Evolutionary conservation across 768 basidiomycete genomes (phyloP).

Genomic region (Dioszegia aurantiaca): DNA sequence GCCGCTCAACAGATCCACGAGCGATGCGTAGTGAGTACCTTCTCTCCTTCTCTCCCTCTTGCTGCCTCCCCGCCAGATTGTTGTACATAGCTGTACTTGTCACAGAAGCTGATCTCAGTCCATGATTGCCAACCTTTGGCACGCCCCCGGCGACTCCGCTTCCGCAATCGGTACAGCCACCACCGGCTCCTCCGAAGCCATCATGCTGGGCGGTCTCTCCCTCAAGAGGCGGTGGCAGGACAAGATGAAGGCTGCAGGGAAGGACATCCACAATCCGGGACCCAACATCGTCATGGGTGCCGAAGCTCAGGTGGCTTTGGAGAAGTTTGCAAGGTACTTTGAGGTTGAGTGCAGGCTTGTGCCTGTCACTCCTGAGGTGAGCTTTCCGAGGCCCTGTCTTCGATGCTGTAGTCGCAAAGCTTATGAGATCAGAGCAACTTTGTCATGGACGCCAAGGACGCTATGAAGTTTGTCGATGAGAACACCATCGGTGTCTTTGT

Average conservation of each 20-base stretch:
- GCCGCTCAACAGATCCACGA: constrained; percentile 47
- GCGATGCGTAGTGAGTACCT: constrained; percentile 43
- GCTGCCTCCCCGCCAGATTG: no score
- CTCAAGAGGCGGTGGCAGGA: constrained; percentile 70
- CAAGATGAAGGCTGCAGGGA: constrained; percentile 64
- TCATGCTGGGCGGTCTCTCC: constrained; percentile 69
- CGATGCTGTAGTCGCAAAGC: not conserved
- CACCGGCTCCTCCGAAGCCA: constrained; percentile 69
- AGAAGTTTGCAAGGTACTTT: constrained; percentile 67
- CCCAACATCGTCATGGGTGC: constrained; percentile 57
- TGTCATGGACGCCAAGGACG: constrained; percentile 68
- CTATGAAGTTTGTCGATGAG: constrained; percentile 67
- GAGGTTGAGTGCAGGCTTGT: constrained; percentile 67
- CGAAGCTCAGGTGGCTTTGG: constrained; percentile 68
- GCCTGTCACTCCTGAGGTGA: constrained; percentile 60
- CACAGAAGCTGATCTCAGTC: constrained; percentile 47
- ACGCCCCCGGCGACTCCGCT: constrained; percentile 58
- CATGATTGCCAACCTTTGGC: constrained; percentile 67
- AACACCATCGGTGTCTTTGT: constrained; percentile 66
- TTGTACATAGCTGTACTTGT: no score
- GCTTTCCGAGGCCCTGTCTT: not conserved
- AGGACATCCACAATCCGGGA: constrained; percentile 65
- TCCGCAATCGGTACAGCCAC: constrained; percentile 67
- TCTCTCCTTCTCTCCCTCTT: not conserved
- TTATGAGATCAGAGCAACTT: constrained; percentile 60